Percentiles rank a stretch among this genome's conserved stretches.
Conservation (phyloP, 2,329 filamentous ascomycete genomes). For the Alternaria gansuensis region DNA sequence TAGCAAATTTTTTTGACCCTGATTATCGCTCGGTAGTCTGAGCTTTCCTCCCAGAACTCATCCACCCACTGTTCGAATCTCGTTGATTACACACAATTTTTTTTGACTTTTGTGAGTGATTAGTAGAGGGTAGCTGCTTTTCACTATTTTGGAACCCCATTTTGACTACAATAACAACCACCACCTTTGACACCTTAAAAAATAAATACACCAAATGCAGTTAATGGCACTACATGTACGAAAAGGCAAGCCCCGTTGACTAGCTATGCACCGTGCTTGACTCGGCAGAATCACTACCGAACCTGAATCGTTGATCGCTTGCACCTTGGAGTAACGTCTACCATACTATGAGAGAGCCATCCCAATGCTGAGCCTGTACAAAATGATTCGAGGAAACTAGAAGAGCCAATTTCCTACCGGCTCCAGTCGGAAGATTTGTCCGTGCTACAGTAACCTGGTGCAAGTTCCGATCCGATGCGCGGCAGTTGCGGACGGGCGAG, state of each 20-base stretch:
- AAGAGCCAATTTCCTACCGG: not conserved
- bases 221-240: constrained; percentile 1
- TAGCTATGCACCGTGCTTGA: constrained; percentile 4
- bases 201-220: not conserved
- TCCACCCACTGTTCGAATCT: no score
- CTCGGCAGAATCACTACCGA: constrained; percentile 7
- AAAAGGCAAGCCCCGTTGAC: constrained; percentile 10
- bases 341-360: not conserved
- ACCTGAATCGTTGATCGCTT: constrained; percentile 9
- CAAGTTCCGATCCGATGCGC: constrained; percentile 9
- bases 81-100: no score
- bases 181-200: no score
- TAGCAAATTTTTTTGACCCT: no score
- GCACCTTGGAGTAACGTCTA: not conserved
- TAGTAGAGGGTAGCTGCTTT: no score
- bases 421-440: constrained; percentile 11
- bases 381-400: not conserved
- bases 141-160: no score
- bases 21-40: no score
- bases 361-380: not conserved
- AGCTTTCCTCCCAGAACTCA: no score
- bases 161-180: no score
- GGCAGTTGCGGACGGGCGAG: constrained; percentile 7
- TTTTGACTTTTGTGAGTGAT: no score
- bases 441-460: constrained; percentile 9